Percentiles rank a stretch among this genome's conserved stretches.
These are phyloP conservation scores for Limnomonas spitsbergensis DNA, from an alignment of 139 green algal genomes.

Conservation along the genomic window DNA sequence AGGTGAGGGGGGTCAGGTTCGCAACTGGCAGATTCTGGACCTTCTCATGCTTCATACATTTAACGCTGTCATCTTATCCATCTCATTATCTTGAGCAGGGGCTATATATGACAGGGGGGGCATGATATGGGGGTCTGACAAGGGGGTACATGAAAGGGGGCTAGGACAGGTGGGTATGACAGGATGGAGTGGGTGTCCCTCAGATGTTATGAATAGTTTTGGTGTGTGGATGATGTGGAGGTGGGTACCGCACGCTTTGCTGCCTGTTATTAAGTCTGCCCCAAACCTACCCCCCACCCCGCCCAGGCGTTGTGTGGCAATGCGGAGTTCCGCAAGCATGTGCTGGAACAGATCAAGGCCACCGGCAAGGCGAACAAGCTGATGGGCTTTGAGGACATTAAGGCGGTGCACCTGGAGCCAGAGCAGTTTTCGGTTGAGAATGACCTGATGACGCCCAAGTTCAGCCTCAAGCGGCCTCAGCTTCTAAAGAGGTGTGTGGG, in stretches of 20 bases:
- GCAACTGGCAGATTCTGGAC: background rate
- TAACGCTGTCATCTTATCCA: background rate
- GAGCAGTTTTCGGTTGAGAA: slow-evolving; percentile 66
- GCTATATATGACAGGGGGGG: no score
- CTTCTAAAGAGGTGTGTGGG: slow-evolving; percentile 51
- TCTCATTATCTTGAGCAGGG: no score
- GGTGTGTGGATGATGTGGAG: no score
- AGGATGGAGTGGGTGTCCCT: no score
- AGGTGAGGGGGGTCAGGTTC: background rate
- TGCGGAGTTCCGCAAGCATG: slow-evolving; percentile 21
- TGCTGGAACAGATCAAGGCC: slow-evolving; percentile 52
- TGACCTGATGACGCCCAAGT: slow-evolving; percentile 86
- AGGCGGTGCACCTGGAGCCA: slow-evolving; percentile 46
- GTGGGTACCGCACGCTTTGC: no score
- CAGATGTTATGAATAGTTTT: no score
- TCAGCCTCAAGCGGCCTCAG: slow-evolving; percentile 90
- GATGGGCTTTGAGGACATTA: slow-evolving; percentile 73
- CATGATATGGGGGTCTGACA: no score
- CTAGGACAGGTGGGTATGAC: no score
- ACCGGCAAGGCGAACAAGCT: slow-evolving; percentile 63
- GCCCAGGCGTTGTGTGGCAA: slow-evolving; percentile 36
- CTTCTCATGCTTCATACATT: background rate
- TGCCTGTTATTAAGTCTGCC: no score
- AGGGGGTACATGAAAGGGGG: no score
- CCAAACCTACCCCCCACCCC: background rate